Evolutionary conservation across 1,139 yeast species (phyloP).

Genomic region (Entelexis sorbosivorans): DNA sequence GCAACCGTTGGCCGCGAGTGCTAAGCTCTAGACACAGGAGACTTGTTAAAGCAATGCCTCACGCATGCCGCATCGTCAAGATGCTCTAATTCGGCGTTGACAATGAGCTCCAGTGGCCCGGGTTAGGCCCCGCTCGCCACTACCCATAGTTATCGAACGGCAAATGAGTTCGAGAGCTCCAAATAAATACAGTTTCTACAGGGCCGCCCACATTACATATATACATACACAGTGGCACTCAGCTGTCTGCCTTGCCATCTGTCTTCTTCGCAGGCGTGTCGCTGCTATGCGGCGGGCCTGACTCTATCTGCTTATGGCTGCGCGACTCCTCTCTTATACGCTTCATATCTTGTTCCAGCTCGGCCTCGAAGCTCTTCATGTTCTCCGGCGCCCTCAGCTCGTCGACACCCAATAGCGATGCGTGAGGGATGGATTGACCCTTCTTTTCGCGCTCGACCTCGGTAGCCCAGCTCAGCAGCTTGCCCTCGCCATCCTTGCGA

Average conservation of each 20-base stretch:
- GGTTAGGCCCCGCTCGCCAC: no score
- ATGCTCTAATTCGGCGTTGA: no score
- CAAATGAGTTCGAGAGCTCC: no score
- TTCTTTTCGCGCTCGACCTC: conserved; percentile 19
- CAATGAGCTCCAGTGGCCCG: no score
- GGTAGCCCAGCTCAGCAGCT: conserved; percentile 19
- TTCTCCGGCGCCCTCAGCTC: conserved; percentile 17
- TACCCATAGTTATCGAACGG: no score
- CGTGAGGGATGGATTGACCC: conserved; percentile 22
- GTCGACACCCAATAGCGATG: conserved; percentile 23
- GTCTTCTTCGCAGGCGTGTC: background rate
- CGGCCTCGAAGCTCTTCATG: conserved; percentile 20
- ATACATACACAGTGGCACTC: no score
- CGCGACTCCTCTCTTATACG: background rate
- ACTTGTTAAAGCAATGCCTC: background rate
- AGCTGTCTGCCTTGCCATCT: no score
- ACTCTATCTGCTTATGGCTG: background rate
- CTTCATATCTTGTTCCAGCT: conserved; percentile 15
- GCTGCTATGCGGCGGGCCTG: background rate
- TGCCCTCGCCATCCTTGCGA: conserved; percentile 19
- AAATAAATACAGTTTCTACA: no score
- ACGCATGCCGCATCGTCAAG: background rate
- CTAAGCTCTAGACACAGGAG: background rate
- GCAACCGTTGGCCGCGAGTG: background rate
- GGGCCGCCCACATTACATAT: no score